A percentile compares a stretch with the other conserved stretches of the same genome.
phyloP scores from a whole-genome alignment of 768 basidiomycete species.

The Amanita thiersii region DNA sequence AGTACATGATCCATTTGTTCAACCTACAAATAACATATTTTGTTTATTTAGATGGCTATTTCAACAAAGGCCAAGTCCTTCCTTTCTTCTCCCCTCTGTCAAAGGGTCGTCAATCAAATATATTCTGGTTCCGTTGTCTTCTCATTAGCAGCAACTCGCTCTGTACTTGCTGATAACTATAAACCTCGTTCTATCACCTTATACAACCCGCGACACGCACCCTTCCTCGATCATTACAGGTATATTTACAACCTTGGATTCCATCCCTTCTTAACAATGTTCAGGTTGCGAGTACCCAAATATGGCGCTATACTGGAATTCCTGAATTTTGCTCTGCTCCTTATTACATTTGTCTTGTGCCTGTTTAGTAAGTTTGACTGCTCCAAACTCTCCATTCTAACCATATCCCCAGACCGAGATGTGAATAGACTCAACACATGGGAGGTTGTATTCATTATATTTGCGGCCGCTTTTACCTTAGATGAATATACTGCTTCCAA shows the following conservation, averaged over 20 bases:
- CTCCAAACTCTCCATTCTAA: conserved; percentile 4
- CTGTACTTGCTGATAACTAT: conserved; percentile 87
- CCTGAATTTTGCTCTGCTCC: conserved; percentile 60
- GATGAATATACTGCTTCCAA: conserved; percentile 85
- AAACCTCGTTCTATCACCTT: conserved; percentile 67
- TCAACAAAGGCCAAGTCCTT: conserved; percentile 80
- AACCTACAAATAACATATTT: background rate
- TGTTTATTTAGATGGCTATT: conserved; percentile 66
- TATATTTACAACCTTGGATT: conserved; percentile 14
- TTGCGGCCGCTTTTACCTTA: conserved; percentile 69
- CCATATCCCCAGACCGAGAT: conserved; percentile 42
- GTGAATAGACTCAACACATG: conserved; percentile 40
- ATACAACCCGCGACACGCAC: conserved; percentile 58
- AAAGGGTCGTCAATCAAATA: conserved; percentile 83
- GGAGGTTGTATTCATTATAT: conserved; percentile 70
- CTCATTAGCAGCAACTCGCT: conserved; percentile 50
- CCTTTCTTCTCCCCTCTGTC: conserved; percentile 73
- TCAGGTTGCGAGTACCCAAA: conserved; percentile 71
- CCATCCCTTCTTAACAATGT: conserved; percentile 6
- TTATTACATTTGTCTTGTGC: conserved; percentile 66
- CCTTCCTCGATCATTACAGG: conserved; percentile 83
- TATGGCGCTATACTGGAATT: conserved; percentile 77
- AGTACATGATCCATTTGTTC: conserved; percentile 7
- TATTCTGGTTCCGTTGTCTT: conserved; percentile 75
- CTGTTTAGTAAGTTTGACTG: conserved; percentile 49